Evolutionary conservation across 75 land plant species (phyloP), one percentile per base, ranked within the genome.

Genomic region (Ceratopteris richardii): DNA sequence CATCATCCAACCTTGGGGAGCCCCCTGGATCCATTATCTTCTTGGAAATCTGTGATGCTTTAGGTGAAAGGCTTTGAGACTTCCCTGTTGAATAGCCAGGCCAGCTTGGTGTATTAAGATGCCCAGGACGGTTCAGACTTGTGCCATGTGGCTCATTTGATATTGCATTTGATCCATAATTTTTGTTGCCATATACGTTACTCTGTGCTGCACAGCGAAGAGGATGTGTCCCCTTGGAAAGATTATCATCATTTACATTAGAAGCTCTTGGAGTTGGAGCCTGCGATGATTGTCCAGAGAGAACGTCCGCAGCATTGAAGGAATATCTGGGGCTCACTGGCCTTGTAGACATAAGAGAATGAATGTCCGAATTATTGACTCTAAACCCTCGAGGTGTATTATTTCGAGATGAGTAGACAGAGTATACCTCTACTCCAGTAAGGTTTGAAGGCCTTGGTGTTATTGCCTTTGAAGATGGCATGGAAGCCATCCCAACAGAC

Each of bases 361-460:
- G 26, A 14, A 40, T 57, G 47, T 22, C 12, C 66, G 73, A 64
- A 47, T 86, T 83, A 66, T 80, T 77, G 65, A 71, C 77, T 9
- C 37, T 3, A 31, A 87, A 83, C 14, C 80, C 90, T 22, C 90
- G 22, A 0, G 90, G 90, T 1, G 90, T 86, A 9, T 77, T 78
- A 29, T 85, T 85, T 19, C 63, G 50, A 21, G 63, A 61, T 14
- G 54, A 43, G 54, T 69, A 59, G 40, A 86, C 57, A 42, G 81
- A 77, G 66, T 86, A 86, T 55, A 86, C 83, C 69, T 86, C 90
- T 0, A 88, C 88, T 14, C 92, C 92, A 24, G 92, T 87, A 41
- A 87, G 82, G 50, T 87, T 87, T 7, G 92, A 87, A n/a, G 92
- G 88, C 9, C 92, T 51, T 0, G 92, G 89, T 0, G 90, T 87